Evolutionary conservation across 2,329 filamentous ascomycete species (phyloP).

Genomic region (Tolypocladium endophyticum): DNA sequence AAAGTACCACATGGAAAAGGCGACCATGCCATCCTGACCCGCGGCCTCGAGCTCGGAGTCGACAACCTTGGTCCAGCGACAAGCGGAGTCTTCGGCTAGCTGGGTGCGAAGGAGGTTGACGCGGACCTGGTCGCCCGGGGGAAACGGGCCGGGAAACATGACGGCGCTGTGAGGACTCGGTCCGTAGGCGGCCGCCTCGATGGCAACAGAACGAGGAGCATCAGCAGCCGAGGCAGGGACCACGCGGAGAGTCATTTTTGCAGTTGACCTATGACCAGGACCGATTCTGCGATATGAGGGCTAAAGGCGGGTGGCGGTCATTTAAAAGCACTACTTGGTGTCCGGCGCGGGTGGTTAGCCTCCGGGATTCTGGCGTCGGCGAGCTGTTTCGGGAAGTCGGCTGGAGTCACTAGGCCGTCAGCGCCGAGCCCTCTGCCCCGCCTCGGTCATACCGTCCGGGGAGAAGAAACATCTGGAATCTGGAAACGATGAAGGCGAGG

Average conservation of each 20-base stretch:
- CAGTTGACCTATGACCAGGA: background rate
- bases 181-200: constrained; percentile 26
- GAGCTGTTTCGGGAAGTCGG: constrained; percentile 9
- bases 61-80: constrained; percentile 24
- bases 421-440: background rate
- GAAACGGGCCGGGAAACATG: constrained; percentile 19
- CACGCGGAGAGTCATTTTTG: constrained; percentile 26
- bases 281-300: background rate
- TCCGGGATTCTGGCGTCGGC: constrained; percentile 6
- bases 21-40: constrained; percentile 17
- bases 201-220: constrained; percentile 20
- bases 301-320: background rate
- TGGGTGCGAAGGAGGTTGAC: constrained; percentile 10
- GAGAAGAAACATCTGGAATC: background rate
- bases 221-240: constrained; percentile 23
- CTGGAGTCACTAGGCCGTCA: background rate
- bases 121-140: constrained; percentile 10
- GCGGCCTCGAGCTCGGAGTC: constrained; percentile 19
- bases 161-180: constrained; percentile 17
- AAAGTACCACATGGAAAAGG: constrained; percentile 26
- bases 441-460: background rate
- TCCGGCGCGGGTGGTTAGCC: background rate
- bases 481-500: background rate
- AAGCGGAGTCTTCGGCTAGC: constrained; percentile 14
- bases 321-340: background rate